Percentiles rank a stretch among this genome's conserved stretches.
Evolutionary conservation across 306 rosid species (phyloP).

Genomic region (barrel medic (Medicago truncatula)): DNA sequence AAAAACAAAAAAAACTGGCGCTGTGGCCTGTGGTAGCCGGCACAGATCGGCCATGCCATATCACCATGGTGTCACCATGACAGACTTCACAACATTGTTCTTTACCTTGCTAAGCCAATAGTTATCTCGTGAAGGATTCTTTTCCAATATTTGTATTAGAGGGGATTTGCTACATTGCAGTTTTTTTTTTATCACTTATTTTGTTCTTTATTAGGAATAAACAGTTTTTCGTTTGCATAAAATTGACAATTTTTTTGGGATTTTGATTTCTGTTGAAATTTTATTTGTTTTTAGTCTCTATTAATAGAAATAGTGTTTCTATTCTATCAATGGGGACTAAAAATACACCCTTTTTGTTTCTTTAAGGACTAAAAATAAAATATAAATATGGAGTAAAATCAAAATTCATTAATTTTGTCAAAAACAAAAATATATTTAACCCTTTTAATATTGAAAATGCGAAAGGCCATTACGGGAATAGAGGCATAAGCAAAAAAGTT

Average conservation of each 20-base stretch:
- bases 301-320: not conserved
- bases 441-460: too few species aligned
- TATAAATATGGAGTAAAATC: not conserved
- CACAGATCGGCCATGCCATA: not conserved
- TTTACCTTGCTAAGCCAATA: conserved; percentile 17
- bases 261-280: conserved; percentile 2
- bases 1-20: too few species aligned
- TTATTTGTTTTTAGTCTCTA: not conserved
- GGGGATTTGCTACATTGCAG: conserved; percentile 16
- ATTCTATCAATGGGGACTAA: not conserved
- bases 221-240: not conserved
- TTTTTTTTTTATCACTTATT: conserved; percentile 23
- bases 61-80: not conserved
- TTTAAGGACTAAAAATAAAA: not conserved
- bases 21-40: not conserved
- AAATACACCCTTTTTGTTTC: not conserved
- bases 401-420: not conserved
- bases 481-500: too few species aligned
- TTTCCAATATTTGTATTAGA: conserved; percentile 15
- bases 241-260: not conserved
- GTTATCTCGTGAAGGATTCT: conserved; percentile 31
- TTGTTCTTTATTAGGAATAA: not conserved
- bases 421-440: not conserved
- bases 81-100: not conserved
- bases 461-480: too few species aligned